A percentile compares a stretch with the other conserved stretches of the same genome.
Conservation (phyloP, 176 grass and related monocot species). For the Raddia distichophylla region DNA sequence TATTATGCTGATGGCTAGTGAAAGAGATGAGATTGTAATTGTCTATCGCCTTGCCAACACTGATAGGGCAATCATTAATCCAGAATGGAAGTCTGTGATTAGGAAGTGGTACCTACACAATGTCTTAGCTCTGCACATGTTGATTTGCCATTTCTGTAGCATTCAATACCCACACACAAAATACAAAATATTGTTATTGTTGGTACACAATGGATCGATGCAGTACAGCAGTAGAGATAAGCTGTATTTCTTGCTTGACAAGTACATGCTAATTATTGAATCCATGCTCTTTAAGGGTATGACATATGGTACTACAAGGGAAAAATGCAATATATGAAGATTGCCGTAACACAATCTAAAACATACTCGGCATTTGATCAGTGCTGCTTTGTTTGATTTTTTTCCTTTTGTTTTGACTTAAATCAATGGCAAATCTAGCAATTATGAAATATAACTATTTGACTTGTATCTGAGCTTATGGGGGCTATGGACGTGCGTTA, state of each 20-base stretch:
- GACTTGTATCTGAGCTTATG: too few relatives aligned
- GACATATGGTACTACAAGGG: neutral
- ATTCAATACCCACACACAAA: neutral
- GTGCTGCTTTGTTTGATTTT: neutral
- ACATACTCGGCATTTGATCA: neutral
- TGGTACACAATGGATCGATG: neutral
- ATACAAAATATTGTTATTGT: conserved; percentile 7
- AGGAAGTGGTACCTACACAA: conserved; percentile 94
- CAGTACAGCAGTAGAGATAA: conserved; percentile 21
- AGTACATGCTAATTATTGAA: neutral
- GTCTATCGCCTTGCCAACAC: conserved; percentile 77
- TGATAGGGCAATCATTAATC: conserved; percentile 87
- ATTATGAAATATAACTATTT: neutral
- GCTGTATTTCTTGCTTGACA: conserved; percentile 15
- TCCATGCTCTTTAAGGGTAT: neutral
- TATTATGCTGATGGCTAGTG: conserved; percentile 84
- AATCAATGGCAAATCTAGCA: neutral
- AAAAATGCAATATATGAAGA: neutral
- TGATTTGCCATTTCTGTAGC: conserved; percentile 21
- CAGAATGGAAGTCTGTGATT: conserved; percentile 63
- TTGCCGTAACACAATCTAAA: neutral
- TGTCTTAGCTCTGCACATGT: conserved; percentile 61
- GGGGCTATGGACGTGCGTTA: too few relatives aligned
- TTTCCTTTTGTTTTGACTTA: neutral
- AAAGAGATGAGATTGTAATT: conserved; percentile 88